Evolutionary conservation across 495 filamentous ascomycete species (phyloP).

Genomic region (Penicillium egyptiacum): DNA sequence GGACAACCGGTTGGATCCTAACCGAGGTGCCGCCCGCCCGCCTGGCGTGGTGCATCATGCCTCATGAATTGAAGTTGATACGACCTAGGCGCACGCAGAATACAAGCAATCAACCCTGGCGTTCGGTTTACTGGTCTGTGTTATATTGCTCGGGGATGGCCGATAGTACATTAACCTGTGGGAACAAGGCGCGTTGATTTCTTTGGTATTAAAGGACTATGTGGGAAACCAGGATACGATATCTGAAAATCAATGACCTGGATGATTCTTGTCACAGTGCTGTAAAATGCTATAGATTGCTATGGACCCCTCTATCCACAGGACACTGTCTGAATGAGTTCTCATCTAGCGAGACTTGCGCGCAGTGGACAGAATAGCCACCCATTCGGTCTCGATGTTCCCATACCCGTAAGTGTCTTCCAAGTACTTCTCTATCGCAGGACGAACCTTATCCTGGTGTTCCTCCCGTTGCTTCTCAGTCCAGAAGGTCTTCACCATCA

Average conservation of each 20-base stretch:
- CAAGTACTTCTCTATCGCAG: conserved; percentile 33
- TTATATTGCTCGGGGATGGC: conserved; percentile 29
- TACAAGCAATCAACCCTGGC: conserved; percentile 35
- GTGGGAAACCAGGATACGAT: conserved; percentile 31
- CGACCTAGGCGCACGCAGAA: conserved; percentile 11
- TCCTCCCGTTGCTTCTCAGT: conserved; percentile 33
- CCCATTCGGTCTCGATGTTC: conserved; percentile 33
- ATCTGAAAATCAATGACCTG: conserved; percentile 30
- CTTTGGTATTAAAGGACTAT: conserved; percentile 26
- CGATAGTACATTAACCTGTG: conserved; percentile 30
- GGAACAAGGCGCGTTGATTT: conserved; percentile 33
- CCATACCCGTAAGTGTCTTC: conserved; percentile 34
- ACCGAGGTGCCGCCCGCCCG: conserved; percentile 34
- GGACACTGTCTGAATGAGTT: neutral
- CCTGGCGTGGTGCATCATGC: conserved; percentile 41
- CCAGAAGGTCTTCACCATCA: conserved; percentile 33
- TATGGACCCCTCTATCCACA: neutral
- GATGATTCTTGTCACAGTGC: conserved; percentile 22
- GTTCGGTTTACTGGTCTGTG: conserved; percentile 40
- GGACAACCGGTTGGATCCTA: conserved; percentile 56
- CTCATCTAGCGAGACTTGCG: conserved; percentile 24
- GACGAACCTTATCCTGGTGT: conserved; percentile 21
- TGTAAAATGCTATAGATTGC: neutral
- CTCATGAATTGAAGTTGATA: conserved; percentile 36
- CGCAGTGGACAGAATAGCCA: conserved; percentile 37